Evolutionary conservation across 768 basidiomycete species (phyloP), one percentile per base, ranked within the genome.

Genomic region (Rhodotorula babjevae): DNA sequence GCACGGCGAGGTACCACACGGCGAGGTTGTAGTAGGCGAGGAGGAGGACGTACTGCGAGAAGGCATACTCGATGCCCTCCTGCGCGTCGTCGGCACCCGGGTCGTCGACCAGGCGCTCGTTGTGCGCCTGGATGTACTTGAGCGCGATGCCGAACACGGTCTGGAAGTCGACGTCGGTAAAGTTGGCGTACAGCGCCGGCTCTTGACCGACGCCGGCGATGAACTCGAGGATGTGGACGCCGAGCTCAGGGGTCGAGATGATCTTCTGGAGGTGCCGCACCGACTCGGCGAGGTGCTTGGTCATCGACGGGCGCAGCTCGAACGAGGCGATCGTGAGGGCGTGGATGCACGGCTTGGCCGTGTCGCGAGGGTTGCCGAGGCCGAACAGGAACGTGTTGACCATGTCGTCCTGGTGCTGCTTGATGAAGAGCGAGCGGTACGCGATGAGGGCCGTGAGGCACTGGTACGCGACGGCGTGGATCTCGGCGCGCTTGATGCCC

Each of bases 151-250:
- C 92, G 77, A 99, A 97, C 0, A 98, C 90, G 84, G 90, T 89
- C 80, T 90, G 91, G 82, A 88, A 98, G 77, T 98, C 90, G 60
- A 83, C 85, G 74, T 93, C 91, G 6, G 90, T 93, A 77, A 99
- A 90, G 81, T 96, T 98, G 67, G 88, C 87, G 80, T 93, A 90
- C 12, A 98, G 83, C 12, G 85, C 82, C 2, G 87, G 88, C 23
- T 90, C 85, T 3, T 92, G 91, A 7, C 91, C 93, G 58, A 96
- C 85, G 72, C 96, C 89, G 56, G 87, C 86, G 33, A 98, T 86
- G 80, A 98, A 91, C 72, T 91, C 91, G 69, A 98, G 87, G 79
- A 98, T 94, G 79, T 98, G 94, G n/a, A 94, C 90, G 12, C 93
- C 90, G 86, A 97, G 90, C 71, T 88, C 88, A 5, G 92, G 87